phyloP scores from a whole-genome alignment of 257 asterid genomes.

The Ilex asprella region DNA sequence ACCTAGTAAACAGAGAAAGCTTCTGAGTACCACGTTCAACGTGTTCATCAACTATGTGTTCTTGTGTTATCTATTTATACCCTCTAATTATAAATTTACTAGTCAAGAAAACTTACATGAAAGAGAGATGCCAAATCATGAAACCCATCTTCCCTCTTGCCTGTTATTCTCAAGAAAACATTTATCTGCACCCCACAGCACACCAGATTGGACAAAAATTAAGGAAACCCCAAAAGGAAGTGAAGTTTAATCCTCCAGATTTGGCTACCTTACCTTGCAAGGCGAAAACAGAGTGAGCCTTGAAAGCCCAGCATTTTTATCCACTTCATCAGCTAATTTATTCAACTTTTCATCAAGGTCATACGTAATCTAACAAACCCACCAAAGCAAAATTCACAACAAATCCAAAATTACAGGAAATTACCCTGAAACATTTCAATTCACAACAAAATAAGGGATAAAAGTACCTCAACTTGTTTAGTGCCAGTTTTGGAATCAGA shows the following conservation, averaged over 20 bases:
- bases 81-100: not conserved
- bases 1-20: not conserved
- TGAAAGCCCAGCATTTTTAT: constrained; percentile 61
- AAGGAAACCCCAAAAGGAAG: not conserved
- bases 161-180: constrained; percentile 71
- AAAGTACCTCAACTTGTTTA: constrained; percentile 62
- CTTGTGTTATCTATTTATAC: not conserved
- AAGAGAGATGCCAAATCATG: constrained; percentile 91
- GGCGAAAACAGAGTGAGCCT: constrained; percentile 84
- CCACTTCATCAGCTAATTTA: constrained; percentile 82
- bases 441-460: not conserved
- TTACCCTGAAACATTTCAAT: not conserved
- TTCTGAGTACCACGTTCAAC: not conserved
- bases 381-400: not conserved
- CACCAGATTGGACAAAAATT: constrained; percentile 1
- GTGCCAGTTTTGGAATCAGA: constrained; percentile 45
- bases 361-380: constrained; percentile 41
- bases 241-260: constrained; percentile 1
- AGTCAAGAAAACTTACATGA: constrained; percentile 46
- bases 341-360: constrained; percentile 54
- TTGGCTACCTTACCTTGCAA: constrained; percentile 69
- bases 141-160: constrained; percentile 67
- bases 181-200: constrained; percentile 42
- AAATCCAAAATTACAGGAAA: not conserved
- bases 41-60: not conserved